These are phyloP conservation scores for Parastagonospora nodorum DNA, from an alignment of 2,329 filamentous ascomycete species.

Conservation along the genomic window DNA sequence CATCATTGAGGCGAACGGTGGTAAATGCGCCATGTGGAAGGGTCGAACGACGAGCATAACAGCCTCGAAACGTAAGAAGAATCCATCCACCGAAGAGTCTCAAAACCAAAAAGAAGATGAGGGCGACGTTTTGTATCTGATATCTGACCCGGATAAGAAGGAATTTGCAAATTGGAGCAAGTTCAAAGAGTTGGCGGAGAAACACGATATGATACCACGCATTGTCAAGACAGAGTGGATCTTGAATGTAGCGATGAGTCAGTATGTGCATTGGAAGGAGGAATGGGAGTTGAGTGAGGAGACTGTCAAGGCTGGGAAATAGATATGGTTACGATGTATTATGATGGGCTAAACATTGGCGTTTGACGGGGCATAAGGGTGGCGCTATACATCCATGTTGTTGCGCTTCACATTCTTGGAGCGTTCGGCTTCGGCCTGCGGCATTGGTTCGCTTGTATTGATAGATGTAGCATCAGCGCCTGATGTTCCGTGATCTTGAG, in stretches of 20 bases:
- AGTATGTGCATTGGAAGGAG: slow-evolving; percentile 63
- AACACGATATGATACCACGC: slow-evolving; percentile 77
- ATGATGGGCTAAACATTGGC: slow-evolving; percentile 19
- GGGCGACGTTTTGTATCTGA: slow-evolving; percentile 69
- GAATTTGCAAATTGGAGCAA: slow-evolving; percentile 79
- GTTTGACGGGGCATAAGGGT: slow-evolving; percentile 19
- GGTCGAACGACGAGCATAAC: slow-evolving; percentile 73
- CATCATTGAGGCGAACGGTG: slow-evolving; percentile 89
- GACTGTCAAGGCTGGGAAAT: slow-evolving; percentile 28
- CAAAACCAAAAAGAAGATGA: slow-evolving; percentile 68
- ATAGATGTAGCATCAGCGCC: background rate
- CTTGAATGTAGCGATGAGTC: slow-evolving; percentile 85
- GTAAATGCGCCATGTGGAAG: slow-evolving; percentile 76
- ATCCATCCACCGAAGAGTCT: slow-evolving; percentile 27
- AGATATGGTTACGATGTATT: slow-evolving; percentile 4
- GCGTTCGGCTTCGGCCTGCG: background rate
- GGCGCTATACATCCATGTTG: background rate
- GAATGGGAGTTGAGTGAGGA: slow-evolving; percentile 44
- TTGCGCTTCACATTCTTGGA: background rate
- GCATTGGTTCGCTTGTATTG: background rate
- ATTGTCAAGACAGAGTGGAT: slow-evolving; percentile 90
- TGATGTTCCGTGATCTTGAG: no score
- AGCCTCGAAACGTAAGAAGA: slow-evolving; percentile 43
- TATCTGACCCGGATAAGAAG: slow-evolving; percentile 68
- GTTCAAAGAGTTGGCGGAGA: slow-evolving; percentile 78